A percentile compares a stretch with the other conserved stretches of the same genome.
Conservation (phyloP, 2,329 filamentous ascomycete species). For the Botryotinia narcissicola region DNA sequence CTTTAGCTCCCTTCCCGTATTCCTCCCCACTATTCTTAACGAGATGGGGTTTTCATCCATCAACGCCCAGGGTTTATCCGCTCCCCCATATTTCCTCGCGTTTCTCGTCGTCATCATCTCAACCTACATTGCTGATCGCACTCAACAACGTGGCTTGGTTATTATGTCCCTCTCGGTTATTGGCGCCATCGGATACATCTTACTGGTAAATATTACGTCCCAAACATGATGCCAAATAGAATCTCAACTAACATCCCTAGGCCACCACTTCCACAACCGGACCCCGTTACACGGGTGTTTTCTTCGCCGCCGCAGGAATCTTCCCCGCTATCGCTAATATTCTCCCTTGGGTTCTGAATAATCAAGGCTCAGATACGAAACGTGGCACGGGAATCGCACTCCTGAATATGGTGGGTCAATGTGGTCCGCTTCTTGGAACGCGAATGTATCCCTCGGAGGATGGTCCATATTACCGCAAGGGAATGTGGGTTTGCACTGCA, state of each 20-base stretch:
- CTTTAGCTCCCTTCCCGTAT: conserved; percentile 63
- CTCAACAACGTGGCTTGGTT: conserved; percentile 61
- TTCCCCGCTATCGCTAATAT: conserved; percentile 69
- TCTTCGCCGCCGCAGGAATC: conserved; percentile 57
- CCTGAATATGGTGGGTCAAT: conserved; percentile 66
- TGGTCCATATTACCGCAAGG: conserved; percentile 50
- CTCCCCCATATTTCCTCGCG: conserved; percentile 67
- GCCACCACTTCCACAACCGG: conserved; percentile 45
- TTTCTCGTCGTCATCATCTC: conserved; percentile 61
- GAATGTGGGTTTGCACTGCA: conserved; percentile 58
- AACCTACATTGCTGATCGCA: conserved; percentile 63
- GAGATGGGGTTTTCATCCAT: conserved; percentile 67
- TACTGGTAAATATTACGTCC: conserved; percentile 48
- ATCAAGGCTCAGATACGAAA: conserved; percentile 66
- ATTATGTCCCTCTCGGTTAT: conserved; percentile 55
- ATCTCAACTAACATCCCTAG: neutral
- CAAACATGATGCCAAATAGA: neutral
- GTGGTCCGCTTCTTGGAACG: conserved; percentile 61
- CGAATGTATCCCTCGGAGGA: conserved; percentile 56
- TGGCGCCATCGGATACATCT: conserved; percentile 61
- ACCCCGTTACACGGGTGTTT: conserved; percentile 49
- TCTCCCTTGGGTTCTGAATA: conserved; percentile 68
- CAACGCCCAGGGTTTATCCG: conserved; percentile 68
- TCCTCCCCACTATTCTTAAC: conserved; percentile 60
- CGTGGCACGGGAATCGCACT: conserved; percentile 64